Conservation (phyloP, 108 stramenopile species). For the Nitzschia putrida region DNA sequence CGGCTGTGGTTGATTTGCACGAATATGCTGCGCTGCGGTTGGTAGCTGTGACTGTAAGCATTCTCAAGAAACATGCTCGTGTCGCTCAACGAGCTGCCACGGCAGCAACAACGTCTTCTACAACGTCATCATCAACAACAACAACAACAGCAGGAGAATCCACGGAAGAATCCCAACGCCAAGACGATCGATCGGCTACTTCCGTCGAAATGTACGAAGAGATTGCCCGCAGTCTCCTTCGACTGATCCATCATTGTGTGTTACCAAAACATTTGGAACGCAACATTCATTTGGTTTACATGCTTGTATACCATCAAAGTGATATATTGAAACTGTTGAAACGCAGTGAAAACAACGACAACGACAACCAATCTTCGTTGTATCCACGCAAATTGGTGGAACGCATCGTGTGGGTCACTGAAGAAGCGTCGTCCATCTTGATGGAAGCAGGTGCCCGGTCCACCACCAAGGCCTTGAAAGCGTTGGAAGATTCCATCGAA, state of each 20-base stretch:
- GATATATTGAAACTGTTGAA: constrained; percentile 52
- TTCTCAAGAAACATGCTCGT: constrained; percentile 58
- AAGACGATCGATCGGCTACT: constrained; percentile 57
- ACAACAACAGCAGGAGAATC: constrained; percentile 22
- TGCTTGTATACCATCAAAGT: constrained; percentile 68
- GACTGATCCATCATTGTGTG: constrained; percentile 61
- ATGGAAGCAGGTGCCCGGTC: constrained; percentile 53
- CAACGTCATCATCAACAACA: background rate
- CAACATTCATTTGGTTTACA: constrained; percentile 77
- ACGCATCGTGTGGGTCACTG: constrained; percentile 40
- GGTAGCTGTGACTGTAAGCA: constrained; percentile 60
- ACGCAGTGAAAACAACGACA: no score
- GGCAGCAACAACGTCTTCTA: background rate
- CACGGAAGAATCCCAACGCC: constrained; percentile 17
- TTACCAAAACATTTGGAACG: constrained; percentile 57
- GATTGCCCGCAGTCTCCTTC: constrained; percentile 64
- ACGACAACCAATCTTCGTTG: background rate
- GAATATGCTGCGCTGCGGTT: constrained; percentile 81
- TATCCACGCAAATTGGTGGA: constrained; percentile 41
- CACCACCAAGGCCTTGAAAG: constrained; percentile 58
- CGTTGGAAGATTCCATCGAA: constrained; percentile 41
- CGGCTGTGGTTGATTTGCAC: constrained; percentile 59
- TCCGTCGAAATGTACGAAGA: constrained; percentile 71
- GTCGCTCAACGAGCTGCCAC: background rate
- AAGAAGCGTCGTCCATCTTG: constrained; percentile 45